phyloP scores from a whole-genome alignment of 805 yeast species.

The Priceomyces fermenticarens region DNA sequence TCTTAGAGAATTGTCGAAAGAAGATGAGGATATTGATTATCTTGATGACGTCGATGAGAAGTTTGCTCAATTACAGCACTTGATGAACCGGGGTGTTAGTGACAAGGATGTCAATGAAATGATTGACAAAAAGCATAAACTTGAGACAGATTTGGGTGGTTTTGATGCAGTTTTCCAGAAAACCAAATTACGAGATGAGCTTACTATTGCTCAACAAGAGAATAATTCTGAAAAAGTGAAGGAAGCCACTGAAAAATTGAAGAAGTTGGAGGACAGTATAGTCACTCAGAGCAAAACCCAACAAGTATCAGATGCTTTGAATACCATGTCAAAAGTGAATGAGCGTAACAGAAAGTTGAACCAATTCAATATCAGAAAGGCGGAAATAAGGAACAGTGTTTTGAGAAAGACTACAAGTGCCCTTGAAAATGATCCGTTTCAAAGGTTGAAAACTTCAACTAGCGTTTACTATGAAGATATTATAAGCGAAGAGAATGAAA shows the following conservation, averaged over 20 bases:
- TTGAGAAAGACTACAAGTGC: constrained; percentile 47
- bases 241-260: constrained; percentile 33
- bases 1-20: constrained; percentile 55
- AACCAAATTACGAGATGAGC: constrained; percentile 66
- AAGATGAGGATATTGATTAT: constrained; percentile 58
- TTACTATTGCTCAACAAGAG: constrained; percentile 69
- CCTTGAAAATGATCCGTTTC: constrained; percentile 72
- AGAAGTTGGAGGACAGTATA: constrained; percentile 46
- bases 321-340: constrained; percentile 67
- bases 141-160: constrained; percentile 44
- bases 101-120: constrained; percentile 74
- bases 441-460: constrained; percentile 84
- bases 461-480: constrained; percentile 69
- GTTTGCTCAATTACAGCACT: constrained; percentile 54
- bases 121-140: constrained; percentile 66
- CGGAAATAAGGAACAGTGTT: constrained; percentile 66
- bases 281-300: constrained; percentile 34
- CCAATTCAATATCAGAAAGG: constrained; percentile 70
- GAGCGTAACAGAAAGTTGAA: constrained; percentile 83
- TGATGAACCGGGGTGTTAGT: constrained; percentile 66
- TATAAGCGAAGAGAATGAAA: constrained; percentile 55
- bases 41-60: constrained; percentile 63
- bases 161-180: constrained; percentile 72
- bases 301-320: constrained; percentile 36
- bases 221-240: constrained; percentile 34